These are phyloP conservation scores for Phylloporus sp. DNA, from an alignment of 768 basidiomycete species.

Conservation along the genomic window DNA sequence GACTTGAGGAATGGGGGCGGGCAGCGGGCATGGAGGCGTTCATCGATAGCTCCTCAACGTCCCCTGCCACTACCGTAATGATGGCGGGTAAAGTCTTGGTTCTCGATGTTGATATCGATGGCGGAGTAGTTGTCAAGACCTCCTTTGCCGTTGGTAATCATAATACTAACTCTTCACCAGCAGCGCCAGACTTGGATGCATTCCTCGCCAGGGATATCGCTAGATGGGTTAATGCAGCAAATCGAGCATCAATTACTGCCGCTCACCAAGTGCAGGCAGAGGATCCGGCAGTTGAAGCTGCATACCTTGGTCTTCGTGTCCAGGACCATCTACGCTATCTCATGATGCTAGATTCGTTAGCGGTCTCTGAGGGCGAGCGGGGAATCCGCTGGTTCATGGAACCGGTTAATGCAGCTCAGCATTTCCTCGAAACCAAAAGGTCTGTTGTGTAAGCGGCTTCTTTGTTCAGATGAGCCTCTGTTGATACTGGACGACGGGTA, in stretches of 20 bases:
- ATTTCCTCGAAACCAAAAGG: conserved; percentile 17
- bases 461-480: background rate
- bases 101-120: conserved; percentile 64
- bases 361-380: conserved; percentile 49
- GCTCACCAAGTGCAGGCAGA: conserved; percentile 36
- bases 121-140: conserved; percentile 56
- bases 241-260: conserved; percentile 19
- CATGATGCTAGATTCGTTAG: conserved; percentile 68
- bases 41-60: conserved; percentile 50
- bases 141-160: conserved; percentile 58
- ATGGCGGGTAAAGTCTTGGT: conserved; percentile 81
- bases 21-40: conserved; percentile 73
- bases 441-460: conserved; percentile 12
- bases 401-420: conserved; percentile 18
- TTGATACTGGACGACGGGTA: conserved; percentile 15
- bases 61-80: conserved; percentile 47
- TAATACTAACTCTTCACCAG: conserved; percentile 45
- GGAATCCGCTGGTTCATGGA: conserved; percentile 77
- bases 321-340: conserved; percentile 61
- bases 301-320: conserved; percentile 44
- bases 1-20: conserved; percentile 59
- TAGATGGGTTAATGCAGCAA: conserved; percentile 50
- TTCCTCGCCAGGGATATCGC: conserved; percentile 57
- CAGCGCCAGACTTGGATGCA: conserved; percentile 48
- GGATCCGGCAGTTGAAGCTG: conserved; percentile 48